Evolutionary conservation across 495 filamentous ascomycete genomes (phyloP).

Genomic region (Penicillium daleae): DNA sequence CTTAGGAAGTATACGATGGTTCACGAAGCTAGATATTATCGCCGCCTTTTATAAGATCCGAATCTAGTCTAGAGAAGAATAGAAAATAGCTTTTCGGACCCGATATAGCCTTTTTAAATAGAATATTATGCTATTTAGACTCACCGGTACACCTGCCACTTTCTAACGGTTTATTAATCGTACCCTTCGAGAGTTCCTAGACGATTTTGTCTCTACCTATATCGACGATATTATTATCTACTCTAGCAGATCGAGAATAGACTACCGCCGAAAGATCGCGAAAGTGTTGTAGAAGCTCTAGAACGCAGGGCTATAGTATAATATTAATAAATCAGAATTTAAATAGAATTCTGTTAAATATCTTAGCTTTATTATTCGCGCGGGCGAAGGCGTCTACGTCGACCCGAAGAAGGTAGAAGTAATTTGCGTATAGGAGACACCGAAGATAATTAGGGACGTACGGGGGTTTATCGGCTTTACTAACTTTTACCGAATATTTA

Average conservation of each 20-base stretch:
- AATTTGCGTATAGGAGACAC: not conserved
- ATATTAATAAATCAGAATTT: constrained; percentile 1
- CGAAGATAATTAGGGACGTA: not conserved
- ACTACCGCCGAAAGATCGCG: not conserved
- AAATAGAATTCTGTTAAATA: not conserved
- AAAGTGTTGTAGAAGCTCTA: constrained; percentile 5
- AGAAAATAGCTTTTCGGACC: not conserved
- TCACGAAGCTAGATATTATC: not conserved
- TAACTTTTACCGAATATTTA: constrained; percentile 5
- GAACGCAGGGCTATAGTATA: not conserved
- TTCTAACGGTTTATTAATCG: constrained; percentile 4
- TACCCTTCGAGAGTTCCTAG: not conserved
- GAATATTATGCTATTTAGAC: not conserved
- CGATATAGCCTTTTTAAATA: not conserved
- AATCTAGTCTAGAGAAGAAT: not conserved
- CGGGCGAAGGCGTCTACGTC: not conserved
- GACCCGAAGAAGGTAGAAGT: not conserved
- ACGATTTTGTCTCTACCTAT: not conserved
- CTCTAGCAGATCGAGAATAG: not conserved
- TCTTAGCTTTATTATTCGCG: not conserved
- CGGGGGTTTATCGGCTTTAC: not conserved
- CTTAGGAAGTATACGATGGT: not conserved
- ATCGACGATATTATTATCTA: constrained; percentile 7
- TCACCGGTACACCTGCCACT: not conserved
- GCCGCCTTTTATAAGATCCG: not conserved